phyloP scores from a whole-genome alignment of 164 flowering plant genomes.

The Cinnamomum micranthum region DNA sequence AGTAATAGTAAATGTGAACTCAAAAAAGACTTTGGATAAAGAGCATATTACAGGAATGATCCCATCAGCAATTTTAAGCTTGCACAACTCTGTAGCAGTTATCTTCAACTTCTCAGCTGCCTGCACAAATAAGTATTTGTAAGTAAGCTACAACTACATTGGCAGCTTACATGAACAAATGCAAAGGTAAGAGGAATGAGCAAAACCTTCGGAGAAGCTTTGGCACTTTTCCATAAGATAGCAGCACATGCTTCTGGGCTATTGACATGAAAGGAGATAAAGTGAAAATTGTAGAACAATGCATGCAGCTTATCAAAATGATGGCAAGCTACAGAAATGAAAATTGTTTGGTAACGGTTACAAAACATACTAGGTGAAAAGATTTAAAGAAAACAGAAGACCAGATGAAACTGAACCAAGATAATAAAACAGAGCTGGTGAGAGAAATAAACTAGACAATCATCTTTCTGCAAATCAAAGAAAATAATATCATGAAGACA shows the following conservation, averaged over 20 bases:
- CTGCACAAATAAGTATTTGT: conserved; percentile 37
- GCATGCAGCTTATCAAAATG: not conserved
- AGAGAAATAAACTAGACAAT: not conserved
- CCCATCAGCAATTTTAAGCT: conserved; percentile 76
- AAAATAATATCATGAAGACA: too few relatives aligned
- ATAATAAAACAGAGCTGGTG: not conserved
- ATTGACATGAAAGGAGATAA: conserved; percentile 12
- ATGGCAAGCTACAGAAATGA: not conserved
- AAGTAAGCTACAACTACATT: conserved; percentile 3
- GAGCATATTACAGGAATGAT: conserved; percentile 74
- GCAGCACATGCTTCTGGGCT: conserved; percentile 99
- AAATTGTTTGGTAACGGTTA: not conserved
- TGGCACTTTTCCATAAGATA: conserved; percentile 83
- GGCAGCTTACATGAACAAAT: not conserved
- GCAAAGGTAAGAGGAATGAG: not conserved
- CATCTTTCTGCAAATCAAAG: too few relatives aligned
- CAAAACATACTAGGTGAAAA: not conserved
- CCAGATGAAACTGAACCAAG: not conserved
- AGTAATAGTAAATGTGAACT: not conserved
- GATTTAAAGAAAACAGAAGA: conserved; percentile 2
- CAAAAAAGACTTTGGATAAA: not conserved
- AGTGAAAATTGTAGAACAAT: not conserved
- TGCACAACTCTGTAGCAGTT: conserved; percentile 69
- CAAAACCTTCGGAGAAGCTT: conserved; percentile 87
- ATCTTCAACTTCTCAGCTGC: conserved; percentile 92